Conservation (phyloP, 352 stramenopile genomes). For the Globisporangium camurandrum region DNA sequence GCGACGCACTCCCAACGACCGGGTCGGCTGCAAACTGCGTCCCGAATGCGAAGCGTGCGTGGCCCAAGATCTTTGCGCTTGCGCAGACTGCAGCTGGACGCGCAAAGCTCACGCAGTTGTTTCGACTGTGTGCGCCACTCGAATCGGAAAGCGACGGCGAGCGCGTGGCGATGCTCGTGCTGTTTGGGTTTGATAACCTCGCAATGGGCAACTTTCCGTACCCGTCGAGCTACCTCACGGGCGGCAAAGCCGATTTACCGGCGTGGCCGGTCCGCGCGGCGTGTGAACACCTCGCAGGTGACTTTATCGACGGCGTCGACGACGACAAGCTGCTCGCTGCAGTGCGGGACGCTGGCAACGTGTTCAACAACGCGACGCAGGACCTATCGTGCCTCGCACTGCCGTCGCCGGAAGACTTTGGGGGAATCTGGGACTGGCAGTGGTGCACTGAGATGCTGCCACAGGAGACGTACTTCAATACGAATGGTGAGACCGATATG, state of each 20-base stretch:
- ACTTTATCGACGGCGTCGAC: constrained; percentile 26
- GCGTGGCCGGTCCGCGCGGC: constrained; percentile 90
- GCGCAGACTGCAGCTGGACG: constrained; percentile 51
- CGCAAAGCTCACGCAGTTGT: constrained; percentile 43
- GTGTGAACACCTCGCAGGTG: constrained; percentile 57
- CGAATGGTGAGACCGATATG: constrained; percentile 89
- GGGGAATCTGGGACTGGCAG: constrained; percentile 89
- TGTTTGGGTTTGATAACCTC: constrained; percentile 89
- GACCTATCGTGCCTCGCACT: constrained; percentile 68
- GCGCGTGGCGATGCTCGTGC: constrained; percentile 59
- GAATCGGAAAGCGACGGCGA: constrained; percentile 32
- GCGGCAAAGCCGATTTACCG: constrained; percentile 63
- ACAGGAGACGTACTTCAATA: constrained; percentile 84
- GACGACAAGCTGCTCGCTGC: constrained; percentile 36
- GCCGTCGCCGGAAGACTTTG: constrained; percentile 58
- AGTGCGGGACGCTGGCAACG: constrained; percentile 58
- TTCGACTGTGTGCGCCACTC: constrained; percentile 63
- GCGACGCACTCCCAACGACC: constrained; percentile 55
- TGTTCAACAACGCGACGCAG: constrained; percentile 88
- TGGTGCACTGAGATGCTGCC: constrained; percentile 91
- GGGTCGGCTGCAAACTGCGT: constrained; percentile 73
- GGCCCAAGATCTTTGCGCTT: constrained; percentile 66
- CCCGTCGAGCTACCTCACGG: constrained; percentile 89
- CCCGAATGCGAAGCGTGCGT: constrained; percentile 76
- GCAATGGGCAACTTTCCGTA: constrained; percentile 96